Base-by-base conservation (phyloP, 768 basidiomycete genomes). In the Boletus eberwhitei region DNA sequence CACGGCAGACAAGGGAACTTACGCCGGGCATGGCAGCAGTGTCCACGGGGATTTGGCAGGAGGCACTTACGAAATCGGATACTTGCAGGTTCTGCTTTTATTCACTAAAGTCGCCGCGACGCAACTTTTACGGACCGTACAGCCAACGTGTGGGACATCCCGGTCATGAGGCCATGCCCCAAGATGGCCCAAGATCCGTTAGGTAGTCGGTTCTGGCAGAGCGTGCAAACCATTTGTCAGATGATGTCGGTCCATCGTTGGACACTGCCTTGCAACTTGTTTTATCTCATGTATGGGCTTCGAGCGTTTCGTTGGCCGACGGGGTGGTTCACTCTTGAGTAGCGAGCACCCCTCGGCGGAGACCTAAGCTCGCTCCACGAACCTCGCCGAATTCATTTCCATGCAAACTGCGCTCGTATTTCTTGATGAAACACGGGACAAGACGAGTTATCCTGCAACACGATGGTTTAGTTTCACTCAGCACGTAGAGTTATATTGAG, bases 11-110 rank as follows among this genome's bases (percentile, higher is more conserved):
- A 40, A n/a, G 5, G 14, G 14, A 24, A 62, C 64, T 59, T 47
- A 70, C 70, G n/a, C 56, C 32, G n/a, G 59, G 62, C 68, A 71
- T 70, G 16, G 48, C 26, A n/a, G 48, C 29, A 49, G 48, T 19
- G 43, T 34, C 39, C 53, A 39, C 49, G 5, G 17, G n/a, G 35
- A 36, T 39, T 38, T 41, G 50, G 39, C 11, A 12, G 41, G 34
- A 21, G 35, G 29, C 49, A 35, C 55, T 13, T 26, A 29, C 14
- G 31, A 32, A 3, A 45, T 13, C 21, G 16, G 32, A 43, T 47
- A 38, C 38, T 11, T 12, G 8, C 26, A 17, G 7, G 21, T 3
- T 17, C 41, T 3, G 13, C 21, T 31, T 68, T 65, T 67, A 66
- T 63, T 26, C 21, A 9, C 13, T 29, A 35, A 40, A 24, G 21